These are phyloP conservation scores for Talaromyces islandicus DNA, from an alignment of 2,329 filamentous ascomycete species.

Conservation along the genomic window DNA sequence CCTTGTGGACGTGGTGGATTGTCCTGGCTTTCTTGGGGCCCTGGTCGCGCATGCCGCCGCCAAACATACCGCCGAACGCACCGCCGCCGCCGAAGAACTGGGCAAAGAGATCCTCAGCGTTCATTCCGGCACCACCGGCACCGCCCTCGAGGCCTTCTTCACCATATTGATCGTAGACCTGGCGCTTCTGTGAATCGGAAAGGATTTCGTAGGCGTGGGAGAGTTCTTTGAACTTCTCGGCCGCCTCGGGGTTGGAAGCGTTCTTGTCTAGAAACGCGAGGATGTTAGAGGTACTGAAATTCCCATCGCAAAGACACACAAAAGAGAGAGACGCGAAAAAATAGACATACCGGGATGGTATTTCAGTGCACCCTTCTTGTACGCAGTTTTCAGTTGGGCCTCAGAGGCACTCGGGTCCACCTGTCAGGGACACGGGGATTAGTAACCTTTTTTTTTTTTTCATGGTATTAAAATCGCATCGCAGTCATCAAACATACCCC, in stretches of 20 bases:
- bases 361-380: constrained; percentile 85
- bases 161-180: constrained; percentile 93
- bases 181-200: constrained; percentile 84
- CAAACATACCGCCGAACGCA: constrained; percentile 71
- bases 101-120: constrained; percentile 90
- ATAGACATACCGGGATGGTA: constrained; percentile 76
- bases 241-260: constrained; percentile 81
- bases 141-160: constrained; percentile 89
- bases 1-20: constrained; percentile 97
- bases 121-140: constrained; percentile 76
- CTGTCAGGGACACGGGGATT: constrained; percentile 39
- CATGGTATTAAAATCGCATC: neutral
- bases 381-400: constrained; percentile 85
- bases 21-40: constrained; percentile 89
- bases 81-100: constrained; percentile 87
- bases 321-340: neutral
- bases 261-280: constrained; percentile 71
- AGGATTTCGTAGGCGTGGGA: constrained; percentile 94
- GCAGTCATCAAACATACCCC: constrained; percentile 32
- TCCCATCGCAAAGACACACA: neutral
- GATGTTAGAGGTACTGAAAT: neutral
- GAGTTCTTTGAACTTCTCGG: constrained; percentile 97
- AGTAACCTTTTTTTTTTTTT: constrained; percentile 1
- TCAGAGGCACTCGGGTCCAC: constrained; percentile 75
- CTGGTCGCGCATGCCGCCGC: constrained; percentile 69